Conservation (phyloP, 202 grass and related monocot species). For the Carex arenaria region DNA sequence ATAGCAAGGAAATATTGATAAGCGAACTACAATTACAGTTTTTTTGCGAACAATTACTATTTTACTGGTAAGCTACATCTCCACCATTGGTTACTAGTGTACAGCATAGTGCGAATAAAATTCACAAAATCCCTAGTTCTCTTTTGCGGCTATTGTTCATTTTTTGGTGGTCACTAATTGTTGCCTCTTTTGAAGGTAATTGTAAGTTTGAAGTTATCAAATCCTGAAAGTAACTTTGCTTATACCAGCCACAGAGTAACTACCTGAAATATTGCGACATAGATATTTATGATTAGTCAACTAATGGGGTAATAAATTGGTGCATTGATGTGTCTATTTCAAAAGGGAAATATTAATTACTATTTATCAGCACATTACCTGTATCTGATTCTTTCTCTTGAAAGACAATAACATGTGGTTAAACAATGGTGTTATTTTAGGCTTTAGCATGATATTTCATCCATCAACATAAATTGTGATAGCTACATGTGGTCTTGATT, state of each 20-base stretch:
- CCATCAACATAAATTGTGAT: not conserved
- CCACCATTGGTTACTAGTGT: not conserved
- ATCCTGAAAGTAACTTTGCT: not conserved
- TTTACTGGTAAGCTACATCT: not conserved
- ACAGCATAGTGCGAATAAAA: not conserved
- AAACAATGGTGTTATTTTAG: not conserved
- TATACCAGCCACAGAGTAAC: not conserved
- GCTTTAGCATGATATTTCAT: not conserved
- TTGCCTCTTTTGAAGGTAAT: slow-evolving; percentile 9
- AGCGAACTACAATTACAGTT: not conserved
- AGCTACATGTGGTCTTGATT: not conserved
- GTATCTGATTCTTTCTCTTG: not conserved
- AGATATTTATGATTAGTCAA: not conserved
- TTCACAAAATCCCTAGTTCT: not conserved
- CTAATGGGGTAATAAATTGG: not conserved
- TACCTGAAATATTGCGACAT: not conserved
- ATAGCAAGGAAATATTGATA: not conserved
- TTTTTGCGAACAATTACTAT: not conserved
- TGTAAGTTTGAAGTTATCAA: not conserved
- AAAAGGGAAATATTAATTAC: not conserved
- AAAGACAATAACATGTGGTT: not conserved
- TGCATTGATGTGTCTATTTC: not conserved
- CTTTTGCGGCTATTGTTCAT: not conserved
- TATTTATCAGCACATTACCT: not conserved
- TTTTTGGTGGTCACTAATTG: not conserved